These are phyloP conservation scores for Suhomyces emberorum DNA, from an alignment of 805 yeast genomes.

Conservation along the genomic window DNA sequence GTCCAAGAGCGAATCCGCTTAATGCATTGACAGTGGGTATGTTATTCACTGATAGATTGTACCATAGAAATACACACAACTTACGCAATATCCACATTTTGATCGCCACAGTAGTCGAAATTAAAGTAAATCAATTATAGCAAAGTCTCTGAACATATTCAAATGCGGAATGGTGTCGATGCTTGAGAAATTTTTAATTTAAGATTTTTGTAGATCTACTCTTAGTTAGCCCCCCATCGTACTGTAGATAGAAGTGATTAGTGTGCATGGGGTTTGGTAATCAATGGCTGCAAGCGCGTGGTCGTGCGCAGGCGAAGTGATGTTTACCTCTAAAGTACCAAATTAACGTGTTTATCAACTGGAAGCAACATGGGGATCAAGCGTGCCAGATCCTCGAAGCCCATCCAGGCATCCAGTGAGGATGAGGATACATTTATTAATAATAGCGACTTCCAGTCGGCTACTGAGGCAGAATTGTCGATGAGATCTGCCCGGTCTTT, in stretches of 20 bases:
- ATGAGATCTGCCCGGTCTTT: background rate
- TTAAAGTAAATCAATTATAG: too few relatives aligned
- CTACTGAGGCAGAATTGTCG: conserved; percentile 1
- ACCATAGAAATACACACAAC: background rate
- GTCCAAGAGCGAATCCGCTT: conserved; percentile 1
- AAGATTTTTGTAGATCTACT: too few relatives aligned
- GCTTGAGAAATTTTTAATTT: too few relatives aligned
- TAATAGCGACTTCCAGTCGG: conserved; percentile 31
- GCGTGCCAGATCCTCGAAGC: conserved; percentile 10
- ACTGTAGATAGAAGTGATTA: too few relatives aligned
- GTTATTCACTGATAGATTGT: background rate
- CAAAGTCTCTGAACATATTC: too few relatives aligned
- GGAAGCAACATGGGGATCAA: conserved; percentile 10
- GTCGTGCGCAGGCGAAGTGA: background rate
- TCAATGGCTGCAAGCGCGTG: background rate
- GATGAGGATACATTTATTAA: conserved; percentile 35
- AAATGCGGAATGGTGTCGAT: too few relatives aligned
- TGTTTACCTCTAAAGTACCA: background rate
- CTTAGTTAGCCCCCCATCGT: too few relatives aligned
- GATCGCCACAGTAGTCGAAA: too few relatives aligned
- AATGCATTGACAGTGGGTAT: background rate
- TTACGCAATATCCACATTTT: too few relatives aligned
- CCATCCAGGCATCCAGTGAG: conserved; percentile 11
- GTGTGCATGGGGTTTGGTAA: too few relatives aligned
- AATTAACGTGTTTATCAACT: background rate